Evolutionary conservation across 2,329 filamentous ascomycete species (phyloP), one percentile per base, ranked within the genome.

Genomic region (Sordariomycetes sp.): DNA sequence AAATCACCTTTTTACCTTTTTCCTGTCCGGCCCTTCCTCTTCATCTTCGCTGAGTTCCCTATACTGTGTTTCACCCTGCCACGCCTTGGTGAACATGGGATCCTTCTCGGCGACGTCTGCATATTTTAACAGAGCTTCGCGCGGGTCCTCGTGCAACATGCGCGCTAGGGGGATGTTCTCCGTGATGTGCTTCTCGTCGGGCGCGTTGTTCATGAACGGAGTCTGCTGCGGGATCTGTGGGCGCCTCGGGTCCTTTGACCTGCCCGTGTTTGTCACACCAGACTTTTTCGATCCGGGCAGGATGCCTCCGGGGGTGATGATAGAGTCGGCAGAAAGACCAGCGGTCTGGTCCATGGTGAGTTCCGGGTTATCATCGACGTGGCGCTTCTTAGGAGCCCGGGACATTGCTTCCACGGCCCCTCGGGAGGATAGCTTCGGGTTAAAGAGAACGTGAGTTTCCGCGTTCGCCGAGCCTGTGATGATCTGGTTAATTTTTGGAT

Each of bases 101-200:
- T 97, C 91, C 67, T 89, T 92, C 71, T 95, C 84, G 13, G 91
- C 90, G 67, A 95, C 86, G 57, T 95, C 89, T 42, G 90, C 92
- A 75, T 97, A 99, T 74, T 95, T 96, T 60, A 99, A 74, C 66
- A 99, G 74, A 52, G 94, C 94, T 71, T 96, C 94, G 61, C 94
- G 78, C 0, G 94, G 94, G 73, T 99, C 94, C 69, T 99, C 94
- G 70, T 99, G 91, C 53, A 95, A 79, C 89, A 99, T 95, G 61
- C 83, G 85, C 61, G 90, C 92, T 13, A 97, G 78, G 32, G 91
- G 90, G 56, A 97, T 95, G 62, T 88, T 89, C 66, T 92, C 83
- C 64, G 85, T 86, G 60, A 99, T 89, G 68, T 95, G 89, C 65
- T 87, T 86, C 69, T 92, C 88, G 68, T 97, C 91, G 0, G 92